Base-by-base conservation (phyloP, 805 yeast genomes). In the Candida cerambycidarum region DNA sequence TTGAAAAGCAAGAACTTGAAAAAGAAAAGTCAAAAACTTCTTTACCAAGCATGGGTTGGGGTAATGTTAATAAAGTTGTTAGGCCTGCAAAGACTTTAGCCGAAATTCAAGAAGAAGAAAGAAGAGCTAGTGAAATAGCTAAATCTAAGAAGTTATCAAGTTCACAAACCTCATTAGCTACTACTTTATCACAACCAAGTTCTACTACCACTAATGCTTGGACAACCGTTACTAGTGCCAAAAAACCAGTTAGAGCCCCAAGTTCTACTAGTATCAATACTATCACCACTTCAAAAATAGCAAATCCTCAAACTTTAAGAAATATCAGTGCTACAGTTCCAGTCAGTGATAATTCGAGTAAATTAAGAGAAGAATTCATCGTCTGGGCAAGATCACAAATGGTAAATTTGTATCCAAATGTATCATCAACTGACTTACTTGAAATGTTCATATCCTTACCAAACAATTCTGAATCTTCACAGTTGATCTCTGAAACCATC, bases 401-500 rank as follows among this genome's bases (percentile, higher is more conserved):
- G 73, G 71, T 72, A 42, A 80, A 76, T 47, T 71, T 92, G 59
- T 83, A 87, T 58, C 76, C 82, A 8, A 83, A 87, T 13, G 89
- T 90, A 31, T 82, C 89, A 32, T 75, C 75, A 37, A 86, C 83
- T 48, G 96, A 86, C 58, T 80, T 93, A 32, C 69, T 92, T 38
- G 82, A 85, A 43, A 82, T 93, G 58, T 75, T 93, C 54, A 69
- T 90, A 48, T 82, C 89, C 47, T 75, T 92, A 48, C 97, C 97
- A 27, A 65, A 76, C n/a, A 61, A 58, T 38, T 78, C 82, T 30
- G 96, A 89, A 52, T 80, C 95, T 0, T 72, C 76, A 38, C 96
- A 83, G 60, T 86, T 92, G 59, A 89, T 92, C 58, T 84, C 96
- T 1, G 99, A 92, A 57, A 88, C 97, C 10, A 81, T 92, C 45